These are phyloP conservation scores for Selenicereus undatus DNA, from an alignment of 148 eudicot genomes.

Conservation along the genomic window DNA sequence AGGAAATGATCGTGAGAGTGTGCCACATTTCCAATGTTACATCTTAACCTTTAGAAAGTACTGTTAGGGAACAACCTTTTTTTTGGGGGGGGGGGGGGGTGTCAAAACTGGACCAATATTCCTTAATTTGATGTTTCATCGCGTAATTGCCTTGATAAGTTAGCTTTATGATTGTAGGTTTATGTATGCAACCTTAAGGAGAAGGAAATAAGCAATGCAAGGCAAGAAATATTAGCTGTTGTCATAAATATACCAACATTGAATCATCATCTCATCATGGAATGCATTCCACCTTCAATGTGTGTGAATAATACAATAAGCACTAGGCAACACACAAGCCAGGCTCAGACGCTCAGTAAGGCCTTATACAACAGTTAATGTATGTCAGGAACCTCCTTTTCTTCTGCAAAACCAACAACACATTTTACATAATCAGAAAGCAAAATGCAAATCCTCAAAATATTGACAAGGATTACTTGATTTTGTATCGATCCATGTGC, in stretches of 20 bases:
- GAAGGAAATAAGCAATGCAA: background rate
- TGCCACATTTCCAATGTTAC: too few relatives aligned
- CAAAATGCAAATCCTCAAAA: background rate
- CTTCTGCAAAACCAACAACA: slow-evolving; percentile 28
- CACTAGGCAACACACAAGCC: background rate
- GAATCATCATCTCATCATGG: background rate
- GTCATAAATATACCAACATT: background rate
- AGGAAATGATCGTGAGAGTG: too few relatives aligned
- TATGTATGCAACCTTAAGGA: background rate
- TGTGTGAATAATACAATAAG: background rate
- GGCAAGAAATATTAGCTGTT: background rate
- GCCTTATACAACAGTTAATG: slow-evolving; percentile 36
- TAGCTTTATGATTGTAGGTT: background rate
- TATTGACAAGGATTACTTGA: slow-evolving; percentile 5
- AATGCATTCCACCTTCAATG: background rate
- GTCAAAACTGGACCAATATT: too few relatives aligned
- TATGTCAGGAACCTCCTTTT: slow-evolving; percentile 33
- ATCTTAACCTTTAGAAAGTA: too few relatives aligned
- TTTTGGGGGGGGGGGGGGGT: too few relatives aligned
- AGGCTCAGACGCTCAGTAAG: slow-evolving; percentile 17
- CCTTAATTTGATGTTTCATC: too few relatives aligned
- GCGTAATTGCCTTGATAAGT: background rate
- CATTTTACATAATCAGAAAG: slow-evolving; percentile 15
- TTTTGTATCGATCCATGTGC: slow-evolving; percentile 32
- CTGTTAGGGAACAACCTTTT: too few relatives aligned